These are phyloP conservation scores for Graphilbum fragrans DNA, from an alignment of 2,329 filamentous ascomycete species.

Conservation along the genomic window DNA sequence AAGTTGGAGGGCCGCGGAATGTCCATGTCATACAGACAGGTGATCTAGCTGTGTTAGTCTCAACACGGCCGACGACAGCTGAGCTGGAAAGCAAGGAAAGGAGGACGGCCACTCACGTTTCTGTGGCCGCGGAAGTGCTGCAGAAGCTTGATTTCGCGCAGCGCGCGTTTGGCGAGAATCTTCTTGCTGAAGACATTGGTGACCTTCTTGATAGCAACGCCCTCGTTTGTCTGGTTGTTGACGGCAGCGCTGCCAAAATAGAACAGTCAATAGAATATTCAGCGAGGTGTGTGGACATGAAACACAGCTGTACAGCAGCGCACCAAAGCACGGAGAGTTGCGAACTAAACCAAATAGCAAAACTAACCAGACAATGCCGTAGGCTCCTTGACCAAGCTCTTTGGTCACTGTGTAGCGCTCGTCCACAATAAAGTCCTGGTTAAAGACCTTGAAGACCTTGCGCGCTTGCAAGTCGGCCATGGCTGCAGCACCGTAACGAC, in stretches of 20 bases:
- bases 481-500: background rate
- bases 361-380: slow-evolving; percentile 91
- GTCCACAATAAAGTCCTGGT: slow-evolving; percentile 98
- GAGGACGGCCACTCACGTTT: slow-evolving; percentile 69
- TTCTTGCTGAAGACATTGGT: slow-evolving; percentile 99
- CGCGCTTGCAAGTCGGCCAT: slow-evolving; percentile 35
- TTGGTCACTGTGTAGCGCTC: slow-evolving; percentile 98
- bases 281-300: no score
- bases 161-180: slow-evolving; percentile 93
- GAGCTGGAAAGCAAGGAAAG: no score
- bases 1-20: slow-evolving; percentile 95
- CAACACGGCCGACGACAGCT: background rate
- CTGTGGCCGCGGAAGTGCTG: slow-evolving; percentile 92
- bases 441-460: slow-evolving; percentile 99
- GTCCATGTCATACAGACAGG: slow-evolving; percentile 98
- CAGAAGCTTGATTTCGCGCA: slow-evolving; percentile 96
- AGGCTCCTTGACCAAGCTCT: slow-evolving; percentile 94
- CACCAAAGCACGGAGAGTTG: no score
- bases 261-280: no score
- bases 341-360: background rate
- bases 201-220: slow-evolving; percentile 98
- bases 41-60: slow-evolving; percentile 54
- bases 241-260: slow-evolving; percentile 82
- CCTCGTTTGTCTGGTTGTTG: slow-evolving; percentile 81
- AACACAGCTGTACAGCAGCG: no score